Conservation (phyloP, 345 rosid genomes). For the Adansonia digitata region DNA sequence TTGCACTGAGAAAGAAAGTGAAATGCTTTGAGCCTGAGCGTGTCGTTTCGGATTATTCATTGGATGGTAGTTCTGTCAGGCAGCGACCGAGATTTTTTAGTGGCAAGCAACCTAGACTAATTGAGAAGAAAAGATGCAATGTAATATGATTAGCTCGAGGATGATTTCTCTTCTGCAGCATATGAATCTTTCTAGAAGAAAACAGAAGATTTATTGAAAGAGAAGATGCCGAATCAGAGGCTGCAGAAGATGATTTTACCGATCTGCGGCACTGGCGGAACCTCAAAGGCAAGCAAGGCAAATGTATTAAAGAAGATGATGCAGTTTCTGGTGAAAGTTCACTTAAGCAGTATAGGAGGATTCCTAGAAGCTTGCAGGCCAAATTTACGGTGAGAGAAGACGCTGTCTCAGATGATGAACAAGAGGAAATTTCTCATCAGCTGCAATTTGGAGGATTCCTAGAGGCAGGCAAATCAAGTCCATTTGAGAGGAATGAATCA, state of each 20-base stretch:
- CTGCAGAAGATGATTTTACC: slow-evolving; percentile 28
- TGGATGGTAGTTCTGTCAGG: slow-evolving; percentile 36
- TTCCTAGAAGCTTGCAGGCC: slow-evolving; percentile 24
- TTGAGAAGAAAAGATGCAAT: slow-evolving; percentile 32
- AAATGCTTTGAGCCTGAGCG: slow-evolving; percentile 36
- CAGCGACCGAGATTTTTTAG: slow-evolving; percentile 31
- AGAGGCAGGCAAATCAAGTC: slow-evolving; percentile 34
- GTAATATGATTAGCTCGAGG: slow-evolving; percentile 26
- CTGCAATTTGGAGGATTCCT: slow-evolving; percentile 19
- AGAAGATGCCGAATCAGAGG: slow-evolving; percentile 35
- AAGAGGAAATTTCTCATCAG: slow-evolving; percentile 25
- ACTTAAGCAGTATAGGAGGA: slow-evolving; percentile 23
- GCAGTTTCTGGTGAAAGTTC: slow-evolving; percentile 39
- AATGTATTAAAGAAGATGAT: slow-evolving; percentile 39
- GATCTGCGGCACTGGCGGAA: slow-evolving; percentile 25
- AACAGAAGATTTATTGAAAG: slow-evolving; percentile 30
- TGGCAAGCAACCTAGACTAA: slow-evolving; percentile 34
- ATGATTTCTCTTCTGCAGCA: slow-evolving; percentile 31
- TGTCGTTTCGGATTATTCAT: slow-evolving; percentile 53
- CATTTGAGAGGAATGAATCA: slow-evolving; percentile 21
- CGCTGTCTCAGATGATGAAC: slow-evolving; percentile 50
- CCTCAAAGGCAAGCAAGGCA: slow-evolving; percentile 27
- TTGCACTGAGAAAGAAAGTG: slow-evolving; percentile 42
- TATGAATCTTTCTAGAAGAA: slow-evolving; percentile 41
- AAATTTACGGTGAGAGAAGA: slow-evolving; percentile 33